A percentile compares a stretch with the other conserved stretches of the same genome.
Evolutionary conservation across 129 eudicot genomes (phyloP).

Genomic region (Chrysanthemum makinoi): DNA sequence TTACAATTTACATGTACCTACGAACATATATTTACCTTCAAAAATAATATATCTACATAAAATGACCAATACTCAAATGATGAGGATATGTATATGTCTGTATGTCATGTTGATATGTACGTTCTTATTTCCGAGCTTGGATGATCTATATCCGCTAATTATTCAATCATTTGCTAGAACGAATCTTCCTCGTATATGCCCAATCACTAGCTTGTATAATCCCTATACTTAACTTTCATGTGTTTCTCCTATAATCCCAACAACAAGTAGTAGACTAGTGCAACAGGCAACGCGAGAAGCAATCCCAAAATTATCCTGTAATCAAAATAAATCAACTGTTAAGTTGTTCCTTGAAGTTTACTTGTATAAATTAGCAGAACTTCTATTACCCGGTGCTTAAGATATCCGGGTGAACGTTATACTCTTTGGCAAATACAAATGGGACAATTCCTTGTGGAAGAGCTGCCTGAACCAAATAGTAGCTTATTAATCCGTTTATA

Average conservation of each 20-base stretch:
- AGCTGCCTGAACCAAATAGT: constrained; percentile 55
- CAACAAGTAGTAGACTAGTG: constrained; percentile 67
- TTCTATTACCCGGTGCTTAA: constrained; percentile 74
- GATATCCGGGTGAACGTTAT: constrained; percentile 64
- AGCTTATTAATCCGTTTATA: not conserved
- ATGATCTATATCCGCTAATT: not conserved
- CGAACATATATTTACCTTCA: not conserved
- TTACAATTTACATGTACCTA: not conserved
- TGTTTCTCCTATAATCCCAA: constrained; percentile 45
- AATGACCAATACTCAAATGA: constrained; percentile 8
- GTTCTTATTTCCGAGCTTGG: constrained; percentile 6
- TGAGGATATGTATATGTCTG: not conserved
- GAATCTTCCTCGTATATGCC: constrained; percentile 17
- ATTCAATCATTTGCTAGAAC: constrained; percentile 22
- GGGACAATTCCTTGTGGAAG: constrained; percentile 96
- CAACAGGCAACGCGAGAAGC: constrained; percentile 67
- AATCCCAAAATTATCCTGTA: constrained; percentile 68
- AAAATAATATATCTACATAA: constrained; percentile 10
- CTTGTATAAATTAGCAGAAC: not conserved
- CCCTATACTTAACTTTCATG: not conserved
- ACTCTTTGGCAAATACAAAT: constrained; percentile 79
- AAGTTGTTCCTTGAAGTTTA: constrained; percentile 7
- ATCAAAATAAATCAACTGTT: constrained; percentile 9
- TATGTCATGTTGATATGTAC: not conserved
- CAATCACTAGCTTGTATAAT: not conserved